Evolutionary conservation across 1,284 basidiomycete genomes (phyloP), one percentile per base, ranked within the genome.

Genomic region (Irpex sp.): DNA sequence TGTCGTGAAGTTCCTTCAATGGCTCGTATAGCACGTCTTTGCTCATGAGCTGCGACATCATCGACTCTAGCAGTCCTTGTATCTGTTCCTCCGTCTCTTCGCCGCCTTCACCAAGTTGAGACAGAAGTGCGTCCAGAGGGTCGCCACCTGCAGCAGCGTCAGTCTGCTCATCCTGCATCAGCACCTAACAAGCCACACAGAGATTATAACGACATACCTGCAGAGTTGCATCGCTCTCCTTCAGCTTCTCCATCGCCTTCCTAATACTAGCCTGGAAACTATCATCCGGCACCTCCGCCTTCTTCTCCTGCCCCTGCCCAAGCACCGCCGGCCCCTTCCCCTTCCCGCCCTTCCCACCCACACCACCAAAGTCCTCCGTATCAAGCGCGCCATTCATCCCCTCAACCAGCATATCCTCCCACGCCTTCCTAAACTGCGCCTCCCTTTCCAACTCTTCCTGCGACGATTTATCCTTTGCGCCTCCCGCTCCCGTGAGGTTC

Each of bases 11-110:
- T 73, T 98, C 97, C 69, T 92, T 92, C 70, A 98, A 77, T 0
- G 97, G 96, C 68, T 97, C 96, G 71, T 98, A 94, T 17, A 97
- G 78, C 8, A 98, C 85, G 1, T 98, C 95, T 73, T 95, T 96
- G 75, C 88, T 90, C 93, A 99, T 95, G 56, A 99, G 82, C 73
- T 96, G 90, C 15, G 86, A 84, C 96, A 97, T 95, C 91, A 98
- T 94, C 48, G 81, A 86, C 74, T 98, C 94, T 21, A 99, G 81
- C 68, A 97, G 81, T 7, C 85, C 87, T 57, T 88, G 85, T 5
- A 96, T 76, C 60, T 91, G 87, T 40, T 84, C 85, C 19, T 88
- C 89, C n/a, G 82, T 81, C 15, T 79, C 74, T 47, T 74, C 75
- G 44, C 69, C 68, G 63, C 79, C 75, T 21, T 77, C 78, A 37